Base-by-base conservation (phyloP, 495 filamentous ascomycete genomes). In the Bacidia gigantensis region DNA sequence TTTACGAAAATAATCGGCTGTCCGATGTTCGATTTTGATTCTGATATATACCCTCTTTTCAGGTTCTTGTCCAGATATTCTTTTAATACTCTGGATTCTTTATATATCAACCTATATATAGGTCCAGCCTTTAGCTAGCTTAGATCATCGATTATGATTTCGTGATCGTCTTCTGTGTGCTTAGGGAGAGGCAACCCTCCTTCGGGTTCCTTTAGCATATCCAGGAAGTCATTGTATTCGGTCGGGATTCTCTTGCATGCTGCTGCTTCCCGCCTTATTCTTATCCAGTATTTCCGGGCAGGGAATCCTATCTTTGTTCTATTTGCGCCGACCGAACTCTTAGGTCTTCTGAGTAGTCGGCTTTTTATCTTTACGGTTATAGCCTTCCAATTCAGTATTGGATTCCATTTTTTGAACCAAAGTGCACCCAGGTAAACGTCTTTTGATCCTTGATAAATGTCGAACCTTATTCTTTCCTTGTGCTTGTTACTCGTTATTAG, bases 31-130 rank as follows among this genome's bases (percentile, higher is more conserved):
- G 3, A 46, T 3, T 3, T 53, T n/a, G 24, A 53, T 44, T 56
- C 46, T 0, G 24, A 44, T 17, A 56, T 56, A 11, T 42, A 56
- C 0, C 17, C 11, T 14, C 42, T 49, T 18, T 14, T 17, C 43
- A 56, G 42, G 1, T 14, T 17, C n/a, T 56, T n/a, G 10, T 56
- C 10, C n/a, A 52, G 20, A 26, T 46, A 46, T 25, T 32, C 17
- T 26, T 35, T n/a, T 45, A 56, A 29, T 1, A 5, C 18, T 2
- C 2, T 22, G 20, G 1, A 25, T 46, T 46, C 29, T 35, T 35
- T 14, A 7, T 35, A 5, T 5, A 14, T 35, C 14, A 35, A 14
- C 5, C 29, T 14, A 14, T 35, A 35, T 5, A 35, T 35, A 5
- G 29, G 29, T 7, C 29, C 29, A 7, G 29, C 14, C 14, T 35